Evolutionary conservation across 2,329 filamentous ascomycete genomes (phyloP).

Genomic region (Oidium heveae): DNA sequence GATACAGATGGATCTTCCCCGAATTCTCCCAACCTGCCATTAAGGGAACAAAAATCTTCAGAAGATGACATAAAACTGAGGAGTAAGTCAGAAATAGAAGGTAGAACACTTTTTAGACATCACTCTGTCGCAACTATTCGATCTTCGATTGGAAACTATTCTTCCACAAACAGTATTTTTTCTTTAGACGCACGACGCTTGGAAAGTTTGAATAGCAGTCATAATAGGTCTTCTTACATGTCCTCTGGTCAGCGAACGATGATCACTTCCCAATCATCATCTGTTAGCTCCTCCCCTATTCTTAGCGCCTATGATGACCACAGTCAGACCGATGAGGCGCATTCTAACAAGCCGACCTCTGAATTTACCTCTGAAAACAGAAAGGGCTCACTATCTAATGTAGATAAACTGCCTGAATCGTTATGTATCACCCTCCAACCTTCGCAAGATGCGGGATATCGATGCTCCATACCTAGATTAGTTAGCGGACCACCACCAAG

Average conservation of each 20-base stretch:
- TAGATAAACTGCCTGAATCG: background rate
- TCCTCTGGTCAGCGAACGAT: conserved; percentile 35
- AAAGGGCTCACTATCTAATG: background rate
- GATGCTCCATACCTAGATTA: conserved; percentile 10
- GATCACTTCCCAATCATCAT: conserved; percentile 31
- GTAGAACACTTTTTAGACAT: background rate
- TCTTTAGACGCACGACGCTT: conserved; percentile 33
- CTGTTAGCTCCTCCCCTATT: conserved; percentile 29
- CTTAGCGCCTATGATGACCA: conserved; percentile 19
- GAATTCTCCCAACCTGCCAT: background rate
- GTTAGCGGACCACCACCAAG: conserved; percentile 12
- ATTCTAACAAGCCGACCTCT: conserved; percentile 9
- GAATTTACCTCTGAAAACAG: conserved; percentile 5
- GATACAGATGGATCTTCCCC: conserved; percentile 7
- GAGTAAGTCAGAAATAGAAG: background rate
- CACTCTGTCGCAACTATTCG: conserved; percentile 1
- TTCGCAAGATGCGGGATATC: conserved; percentile 2
- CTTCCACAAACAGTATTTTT: conserved; percentile 28
- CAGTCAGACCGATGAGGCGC: conserved; percentile 5
- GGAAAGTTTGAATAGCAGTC: conserved; percentile 29
- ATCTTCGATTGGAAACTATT: conserved; percentile 22
- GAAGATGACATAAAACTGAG: background rate
- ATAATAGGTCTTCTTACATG: conserved; percentile 30
- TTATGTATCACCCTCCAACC: background rate
- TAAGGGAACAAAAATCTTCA: background rate